Evolutionary conservation across 2,329 filamentous ascomycete species (phyloP), one percentile per base, ranked within the genome.

Genomic region (Aspergillus piperis): DNA sequence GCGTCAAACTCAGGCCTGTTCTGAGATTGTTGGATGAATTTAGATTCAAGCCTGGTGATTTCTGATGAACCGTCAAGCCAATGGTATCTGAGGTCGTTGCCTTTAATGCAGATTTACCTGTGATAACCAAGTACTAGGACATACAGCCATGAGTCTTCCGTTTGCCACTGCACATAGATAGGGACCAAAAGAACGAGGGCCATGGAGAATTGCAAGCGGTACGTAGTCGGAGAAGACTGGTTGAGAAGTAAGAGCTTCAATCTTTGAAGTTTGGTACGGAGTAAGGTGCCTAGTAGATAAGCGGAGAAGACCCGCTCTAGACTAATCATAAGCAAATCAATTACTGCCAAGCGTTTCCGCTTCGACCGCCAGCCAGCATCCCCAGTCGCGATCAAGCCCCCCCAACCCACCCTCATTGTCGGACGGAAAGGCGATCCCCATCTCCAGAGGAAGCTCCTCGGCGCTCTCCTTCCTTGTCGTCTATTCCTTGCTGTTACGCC

Each of bases 271-370:
- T 15, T 15, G 32, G 32, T 13, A 13, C 32, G 32, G 32, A 36
- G 32, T 36, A 6, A 13, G 36, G 56, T 25, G 48, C 36, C 44
- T 42, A 36, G 39, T 17, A 42, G 39, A 19, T 19, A 42, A 42
- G 39, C 15, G 39, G 39, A 42, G 39, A 11, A 49, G 23, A 39
- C 38, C 36, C 27, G 36, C 19, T 23, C 19, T 38, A 30, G 27
- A 30, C 27, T 30, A 58, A 36, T 36, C 5, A 36, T 53, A 48
- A 38, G 48, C 50, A 51, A 51, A 15, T 56, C 49, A 54, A 58
- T 54, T 57, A 54, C 54, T 61, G 61, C 59, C 60, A 62, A 63
- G 63, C 59, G 48, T 60, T 60, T 63, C 66, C 59, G 60, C 62
- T 58, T 64, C 49, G 53, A 47, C 42, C 58, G 47, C 48, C 42